Conservation (phyloP, 352 stramenopile genomes). For the Globisporangium paroecandrum region DNA sequence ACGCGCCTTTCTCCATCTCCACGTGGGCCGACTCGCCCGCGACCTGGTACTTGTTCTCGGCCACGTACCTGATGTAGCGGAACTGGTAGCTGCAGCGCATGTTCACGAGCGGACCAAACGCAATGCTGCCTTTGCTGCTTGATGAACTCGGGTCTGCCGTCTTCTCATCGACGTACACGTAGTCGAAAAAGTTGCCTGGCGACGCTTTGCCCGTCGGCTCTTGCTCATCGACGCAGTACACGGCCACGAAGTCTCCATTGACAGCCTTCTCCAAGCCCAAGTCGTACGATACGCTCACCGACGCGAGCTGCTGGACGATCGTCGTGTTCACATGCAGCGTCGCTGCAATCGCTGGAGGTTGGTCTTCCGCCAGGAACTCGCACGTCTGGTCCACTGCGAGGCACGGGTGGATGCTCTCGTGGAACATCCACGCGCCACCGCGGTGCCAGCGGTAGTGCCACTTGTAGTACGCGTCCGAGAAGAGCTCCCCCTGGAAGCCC, state of each 20-base stretch:
- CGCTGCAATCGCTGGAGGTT: neutral
- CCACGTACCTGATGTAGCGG: slow-evolving; percentile 22
- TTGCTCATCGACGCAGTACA: slow-evolving; percentile 35
- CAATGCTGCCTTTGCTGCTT: slow-evolving; percentile 16
- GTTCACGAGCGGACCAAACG: slow-evolving; percentile 43
- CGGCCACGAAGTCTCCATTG: slow-evolving; percentile 27
- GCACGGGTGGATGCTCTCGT: slow-evolving; percentile 33
- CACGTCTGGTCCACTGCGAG: slow-evolving; percentile 7
- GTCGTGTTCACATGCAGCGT: slow-evolving; percentile 21
- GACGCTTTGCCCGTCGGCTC: slow-evolving; percentile 3
- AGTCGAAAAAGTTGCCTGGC: slow-evolving; percentile 25
- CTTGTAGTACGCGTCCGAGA: slow-evolving; percentile 13
- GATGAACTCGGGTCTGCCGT: neutral
- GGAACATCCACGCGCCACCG: slow-evolving; percentile 33
- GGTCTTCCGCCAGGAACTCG: slow-evolving; percentile 5
- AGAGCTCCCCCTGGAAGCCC: slow-evolving; percentile 5
- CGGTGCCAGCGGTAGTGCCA: slow-evolving; percentile 32
- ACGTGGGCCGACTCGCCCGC: slow-evolving; percentile 24
- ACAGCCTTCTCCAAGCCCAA: neutral
- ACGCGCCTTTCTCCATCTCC: slow-evolving; percentile 33
- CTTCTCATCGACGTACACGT: slow-evolving; percentile 18
- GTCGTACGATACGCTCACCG: slow-evolving; percentile 18
- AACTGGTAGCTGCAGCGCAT: slow-evolving; percentile 51
- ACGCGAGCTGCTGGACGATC: slow-evolving; percentile 25
- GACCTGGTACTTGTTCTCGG: neutral